These are phyloP conservation scores for Candida corydali DNA, from an alignment of 805 yeast genomes.

Conservation along the genomic window DNA sequence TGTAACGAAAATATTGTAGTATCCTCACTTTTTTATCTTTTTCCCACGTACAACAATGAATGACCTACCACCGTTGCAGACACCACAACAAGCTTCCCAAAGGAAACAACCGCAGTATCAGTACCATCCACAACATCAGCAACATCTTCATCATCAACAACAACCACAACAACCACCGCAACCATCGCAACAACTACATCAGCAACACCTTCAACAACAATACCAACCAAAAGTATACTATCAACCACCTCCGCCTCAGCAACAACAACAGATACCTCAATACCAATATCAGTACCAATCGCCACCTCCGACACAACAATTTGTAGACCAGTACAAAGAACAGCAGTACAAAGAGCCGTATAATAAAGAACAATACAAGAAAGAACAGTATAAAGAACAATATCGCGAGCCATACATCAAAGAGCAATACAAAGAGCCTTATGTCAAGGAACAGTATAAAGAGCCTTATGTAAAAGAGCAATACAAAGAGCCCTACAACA, in stretches of 20 bases:
- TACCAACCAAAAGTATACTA: conserved; percentile 8
- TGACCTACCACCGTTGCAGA: conserved; percentile 43
- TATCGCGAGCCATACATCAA: conserved; percentile 10
- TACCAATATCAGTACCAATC: conserved; percentile 10
- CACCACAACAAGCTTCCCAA: conserved; percentile 42
- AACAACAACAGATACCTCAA: conserved; percentile 12
- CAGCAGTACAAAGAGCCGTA: background rate
- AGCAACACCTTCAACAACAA: conserved; percentile 11
- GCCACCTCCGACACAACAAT: conserved; percentile 14
- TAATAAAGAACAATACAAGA: too few relatives aligned
- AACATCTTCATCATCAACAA: conserved; percentile 9
- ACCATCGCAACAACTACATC: conserved; percentile 10
- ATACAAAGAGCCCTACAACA: too few relatives aligned
- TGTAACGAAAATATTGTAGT: conserved; percentile 1
- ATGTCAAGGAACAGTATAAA: conserved; percentile 18
- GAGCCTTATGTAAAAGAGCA: conserved; percentile 15
- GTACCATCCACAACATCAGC: conserved; percentile 10
- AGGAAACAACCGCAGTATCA: conserved; percentile 11
- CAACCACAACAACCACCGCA: conserved; percentile 10
- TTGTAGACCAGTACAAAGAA: conserved; percentile 23
- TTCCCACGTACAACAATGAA: conserved; percentile 14
- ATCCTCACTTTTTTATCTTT: background rate
- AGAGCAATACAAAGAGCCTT: conserved; percentile 10
- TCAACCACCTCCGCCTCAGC: conserved; percentile 12
- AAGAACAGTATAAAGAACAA: conserved; percentile 5